These are phyloP conservation scores for Solidago caesia DNA, from an alignment of 129 eudicot genomes.

Conservation along the genomic window DNA sequence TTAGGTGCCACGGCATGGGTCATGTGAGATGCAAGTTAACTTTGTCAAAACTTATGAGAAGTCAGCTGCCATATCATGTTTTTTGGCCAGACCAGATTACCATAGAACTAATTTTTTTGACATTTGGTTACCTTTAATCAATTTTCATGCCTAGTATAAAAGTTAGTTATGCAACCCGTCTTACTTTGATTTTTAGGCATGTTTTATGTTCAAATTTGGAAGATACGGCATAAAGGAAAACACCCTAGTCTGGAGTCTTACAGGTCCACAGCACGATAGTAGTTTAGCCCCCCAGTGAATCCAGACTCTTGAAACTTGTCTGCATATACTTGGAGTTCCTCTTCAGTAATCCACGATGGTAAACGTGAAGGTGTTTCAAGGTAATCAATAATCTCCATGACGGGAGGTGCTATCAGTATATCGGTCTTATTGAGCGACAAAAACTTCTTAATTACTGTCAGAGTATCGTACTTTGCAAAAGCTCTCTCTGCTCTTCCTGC, in stretches of 20 bases:
- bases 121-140: too few relatives aligned
- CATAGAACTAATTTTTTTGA: too few relatives aligned
- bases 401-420: constrained; percentile 40
- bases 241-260: not conserved
- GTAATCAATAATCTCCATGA: constrained; percentile 42
- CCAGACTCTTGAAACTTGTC: constrained; percentile 34
- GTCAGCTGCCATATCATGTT: too few relatives aligned
- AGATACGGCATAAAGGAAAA: not conserved
- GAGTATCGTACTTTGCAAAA: constrained; percentile 49
- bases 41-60: too few relatives aligned
- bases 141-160: not conserved
- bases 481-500: constrained; percentile 30
- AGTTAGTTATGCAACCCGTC: not conserved
- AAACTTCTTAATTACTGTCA: constrained; percentile 56
- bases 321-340: constrained; percentile 26
- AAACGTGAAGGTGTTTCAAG: constrained; percentile 23
- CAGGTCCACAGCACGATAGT: constrained; percentile 37
- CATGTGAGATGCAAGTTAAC: too few relatives aligned
- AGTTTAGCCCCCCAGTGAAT: constrained; percentile 30
- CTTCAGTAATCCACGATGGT: constrained; percentile 43
- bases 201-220: not conserved
- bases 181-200: not conserved
- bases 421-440: constrained; percentile 30
- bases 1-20: too few relatives aligned
- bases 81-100: too few relatives aligned